These are phyloP conservation scores for Penicillium manginii DNA, from an alignment of 495 filamentous ascomycete genomes.

Conservation along the genomic window DNA sequence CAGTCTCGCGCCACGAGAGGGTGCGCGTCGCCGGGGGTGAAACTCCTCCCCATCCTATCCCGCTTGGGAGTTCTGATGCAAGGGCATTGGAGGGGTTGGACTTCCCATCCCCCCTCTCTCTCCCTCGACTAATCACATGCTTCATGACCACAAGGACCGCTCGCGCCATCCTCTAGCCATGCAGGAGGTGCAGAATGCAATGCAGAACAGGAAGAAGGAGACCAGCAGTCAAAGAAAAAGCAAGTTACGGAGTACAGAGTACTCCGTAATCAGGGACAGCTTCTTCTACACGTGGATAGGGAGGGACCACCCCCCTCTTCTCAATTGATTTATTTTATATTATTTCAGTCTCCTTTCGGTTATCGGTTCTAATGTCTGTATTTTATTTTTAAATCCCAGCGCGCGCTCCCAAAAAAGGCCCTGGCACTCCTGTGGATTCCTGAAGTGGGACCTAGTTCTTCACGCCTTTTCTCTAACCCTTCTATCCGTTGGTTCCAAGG, in stretches of 20 bases:
- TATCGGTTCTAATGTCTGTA: not conserved
- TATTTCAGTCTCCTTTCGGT: not conserved
- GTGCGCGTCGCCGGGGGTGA: slow-evolving; percentile 25
- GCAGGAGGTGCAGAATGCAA: slow-evolving; percentile 11
- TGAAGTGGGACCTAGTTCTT: slow-evolving; percentile 18
- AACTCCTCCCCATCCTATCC: slow-evolving; percentile 19
- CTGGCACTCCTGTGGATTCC: slow-evolving; percentile 15
- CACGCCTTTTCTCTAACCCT: slow-evolving; percentile 6
- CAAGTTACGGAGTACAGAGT: too few species aligned
- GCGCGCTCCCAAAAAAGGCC: slow-evolving; percentile 5
- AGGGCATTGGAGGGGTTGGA: slow-evolving; percentile 19
- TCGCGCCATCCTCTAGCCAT: slow-evolving; percentile 1
- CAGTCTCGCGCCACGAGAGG: slow-evolving; percentile 14
- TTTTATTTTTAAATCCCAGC: not conserved
- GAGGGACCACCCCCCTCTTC: slow-evolving; percentile 6
- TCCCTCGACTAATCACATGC: not conserved
- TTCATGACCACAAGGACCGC: not conserved
- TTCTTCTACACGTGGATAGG: slow-evolving; percentile 30
- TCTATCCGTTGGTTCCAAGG: slow-evolving; percentile 2
- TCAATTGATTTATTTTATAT: slow-evolving; percentile 11
- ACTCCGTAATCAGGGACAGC: slow-evolving; percentile 10
- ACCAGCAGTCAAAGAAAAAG: slow-evolving; percentile 11
- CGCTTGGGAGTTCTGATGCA: slow-evolving; percentile 18
- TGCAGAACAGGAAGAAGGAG: slow-evolving; percentile 2
- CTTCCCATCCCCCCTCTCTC: slow-evolving; percentile 8